Conservation (phyloP, 768 basidiomycete genomes). For the Pisolithus sp. region DNA sequence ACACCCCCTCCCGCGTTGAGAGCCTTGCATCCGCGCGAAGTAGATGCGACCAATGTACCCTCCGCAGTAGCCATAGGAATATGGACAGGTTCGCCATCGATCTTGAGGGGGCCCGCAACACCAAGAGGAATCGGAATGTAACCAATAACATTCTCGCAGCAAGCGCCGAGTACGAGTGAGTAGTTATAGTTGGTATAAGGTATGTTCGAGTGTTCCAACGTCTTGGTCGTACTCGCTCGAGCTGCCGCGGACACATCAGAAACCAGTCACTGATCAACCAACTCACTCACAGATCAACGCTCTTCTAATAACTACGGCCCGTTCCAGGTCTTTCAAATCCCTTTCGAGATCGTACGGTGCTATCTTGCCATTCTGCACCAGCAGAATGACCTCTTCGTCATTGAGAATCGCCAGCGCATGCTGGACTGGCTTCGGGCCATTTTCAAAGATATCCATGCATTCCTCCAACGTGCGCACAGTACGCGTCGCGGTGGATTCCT, state of each 20-base stretch:
- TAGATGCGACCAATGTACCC: constrained; percentile 95
- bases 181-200: constrained; percentile 89
- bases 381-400: constrained; percentile 87
- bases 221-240: constrained; percentile 76
- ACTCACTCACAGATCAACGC: constrained; percentile 78
- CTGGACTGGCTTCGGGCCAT: constrained; percentile 57
- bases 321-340: constrained; percentile 78
- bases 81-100: constrained; percentile 78
- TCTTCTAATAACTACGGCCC: constrained; percentile 82
- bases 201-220: constrained; percentile 76
- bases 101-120: constrained; percentile 88
- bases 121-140: constrained; percentile 96
- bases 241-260: constrained; percentile 37
- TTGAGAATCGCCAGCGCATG: constrained; percentile 56
- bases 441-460: constrained; percentile 74
- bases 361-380: constrained; percentile 89
- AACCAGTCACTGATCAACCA: constrained; percentile 1
- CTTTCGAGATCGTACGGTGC: constrained; percentile 95
- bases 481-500: constrained; percentile 9
- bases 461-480: constrained; percentile 61
- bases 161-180: constrained; percentile 88
- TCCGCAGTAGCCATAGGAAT: constrained; percentile 99
- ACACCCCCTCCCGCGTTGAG: constrained; percentile 96
- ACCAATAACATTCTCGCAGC: constrained; percentile 98
- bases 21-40: constrained; percentile 96